phyloP scores from a whole-genome alignment of 192 early-diverging fungal species.

The Kappamyces sp. region DNA sequence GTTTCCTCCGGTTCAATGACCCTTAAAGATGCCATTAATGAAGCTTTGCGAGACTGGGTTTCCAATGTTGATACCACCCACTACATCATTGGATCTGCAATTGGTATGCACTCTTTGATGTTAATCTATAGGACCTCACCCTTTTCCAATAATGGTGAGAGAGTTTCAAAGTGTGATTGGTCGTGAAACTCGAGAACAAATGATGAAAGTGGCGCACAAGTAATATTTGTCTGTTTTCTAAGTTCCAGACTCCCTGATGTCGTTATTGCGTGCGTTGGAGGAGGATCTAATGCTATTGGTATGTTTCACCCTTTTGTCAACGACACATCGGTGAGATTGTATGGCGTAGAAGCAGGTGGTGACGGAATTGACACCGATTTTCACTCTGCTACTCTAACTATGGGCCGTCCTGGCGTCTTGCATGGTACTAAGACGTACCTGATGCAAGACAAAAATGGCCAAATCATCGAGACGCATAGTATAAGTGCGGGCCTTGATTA shows the following conservation, averaged over 20 bases:
- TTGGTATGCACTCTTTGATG: conserved; percentile 96
- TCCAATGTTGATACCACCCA: conserved; percentile 91
- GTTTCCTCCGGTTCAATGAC: conserved; percentile 70
- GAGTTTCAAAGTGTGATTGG: conserved; percentile 99
- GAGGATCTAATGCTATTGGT: conserved; percentile 96
- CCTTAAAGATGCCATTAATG: conserved; percentile 98
- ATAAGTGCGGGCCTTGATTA: conserved; percentile 98
- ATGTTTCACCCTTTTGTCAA: conserved; percentile 93
- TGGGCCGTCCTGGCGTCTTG: conserved; percentile 85
- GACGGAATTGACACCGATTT: conserved; percentile 79
- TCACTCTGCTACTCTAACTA: conserved; percentile 86
- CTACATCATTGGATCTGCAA: conserved; percentile 94
- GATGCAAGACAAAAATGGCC: conserved; percentile 92
- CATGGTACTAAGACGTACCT: conserved; percentile 95
- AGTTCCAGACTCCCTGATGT: conserved; percentile 65
- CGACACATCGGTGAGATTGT: conserved; percentile 73
- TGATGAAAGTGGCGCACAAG: conserved; percentile 72
- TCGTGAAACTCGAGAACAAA: conserved; percentile 77
- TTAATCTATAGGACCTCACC: conserved; percentile 82
- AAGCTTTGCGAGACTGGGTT: conserved; percentile 98
- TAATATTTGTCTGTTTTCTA: too few relatives aligned
- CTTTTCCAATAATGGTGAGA: conserved; percentile 93
- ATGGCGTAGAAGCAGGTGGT: conserved; percentile 95
- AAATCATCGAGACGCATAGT: conserved; percentile 92
- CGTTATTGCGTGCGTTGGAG: conserved; percentile 95